Conservation (phyloP, 2,329 filamentous ascomycete species). For the Colletotrichum tropicale region DNA sequence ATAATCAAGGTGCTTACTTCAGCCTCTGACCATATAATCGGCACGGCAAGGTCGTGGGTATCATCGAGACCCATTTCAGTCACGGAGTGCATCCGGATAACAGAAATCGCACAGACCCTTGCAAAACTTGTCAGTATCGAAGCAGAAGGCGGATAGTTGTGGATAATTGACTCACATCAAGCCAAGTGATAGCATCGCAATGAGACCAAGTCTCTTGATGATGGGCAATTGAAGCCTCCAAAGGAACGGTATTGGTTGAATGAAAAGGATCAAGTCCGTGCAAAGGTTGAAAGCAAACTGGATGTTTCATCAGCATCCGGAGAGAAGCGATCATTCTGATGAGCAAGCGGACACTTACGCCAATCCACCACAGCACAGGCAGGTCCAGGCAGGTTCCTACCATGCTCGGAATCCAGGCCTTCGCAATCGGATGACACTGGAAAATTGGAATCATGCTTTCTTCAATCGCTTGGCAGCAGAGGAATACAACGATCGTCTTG, state of each 20-base stretch:
- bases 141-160: background rate
- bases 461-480: constrained; percentile 32
- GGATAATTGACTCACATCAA: constrained; percentile 18
- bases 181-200: constrained; percentile 28
- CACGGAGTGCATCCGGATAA: constrained; percentile 28
- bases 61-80: constrained; percentile 24
- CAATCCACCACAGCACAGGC: constrained; percentile 34
- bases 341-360: constrained; percentile 25
- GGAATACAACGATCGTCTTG: constrained; percentile 29
- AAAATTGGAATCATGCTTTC: constrained; percentile 32
- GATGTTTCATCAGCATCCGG: background rate
- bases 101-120: constrained; percentile 26
- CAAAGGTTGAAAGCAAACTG: constrained; percentile 35
- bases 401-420: constrained; percentile 27
- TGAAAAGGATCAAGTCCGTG: constrained; percentile 38
- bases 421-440: constrained; percentile 29
- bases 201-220: constrained; percentile 26
- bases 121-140: background rate
- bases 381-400: constrained; percentile 29
- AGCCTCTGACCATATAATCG: constrained; percentile 32
- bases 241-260: constrained; percentile 39
- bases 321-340: background rate
- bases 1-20: constrained; percentile 32
- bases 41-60: constrained; percentile 26
- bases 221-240: constrained; percentile 35